phyloP scores from a whole-genome alignment of 345 rosid genomes.

The Geranium rotundifolium region DNA sequence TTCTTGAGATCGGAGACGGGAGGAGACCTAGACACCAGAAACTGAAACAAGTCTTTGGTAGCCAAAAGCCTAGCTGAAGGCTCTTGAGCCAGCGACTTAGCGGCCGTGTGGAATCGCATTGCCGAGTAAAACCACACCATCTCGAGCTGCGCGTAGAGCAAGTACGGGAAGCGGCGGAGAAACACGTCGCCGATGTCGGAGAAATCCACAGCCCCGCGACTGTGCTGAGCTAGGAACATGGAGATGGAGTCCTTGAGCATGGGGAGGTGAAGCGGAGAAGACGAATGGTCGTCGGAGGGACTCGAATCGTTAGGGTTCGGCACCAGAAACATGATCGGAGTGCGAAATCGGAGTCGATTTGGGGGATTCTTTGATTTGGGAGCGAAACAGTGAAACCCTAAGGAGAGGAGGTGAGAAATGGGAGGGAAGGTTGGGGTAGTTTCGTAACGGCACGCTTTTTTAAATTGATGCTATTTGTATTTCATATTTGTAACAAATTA shows the following conservation, averaged over 20 bases:
- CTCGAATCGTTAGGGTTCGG: neutral
- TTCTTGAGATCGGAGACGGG: slow-evolving; percentile 29
- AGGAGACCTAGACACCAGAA: slow-evolving; percentile 41
- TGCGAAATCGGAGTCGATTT: neutral
- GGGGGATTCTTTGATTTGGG: neutral
- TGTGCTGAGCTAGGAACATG: slow-evolving; percentile 37
- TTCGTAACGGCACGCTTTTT: neutral
- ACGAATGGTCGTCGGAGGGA: neutral
- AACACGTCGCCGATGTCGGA: slow-evolving; percentile 50
- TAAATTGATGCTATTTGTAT: neutral
- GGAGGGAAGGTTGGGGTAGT: neutral
- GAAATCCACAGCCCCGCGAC: slow-evolving; percentile 43
- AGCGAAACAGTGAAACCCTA: neutral
- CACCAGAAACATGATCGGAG: neutral
- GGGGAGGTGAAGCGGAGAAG: slow-evolving; percentile 14
- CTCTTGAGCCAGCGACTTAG: slow-evolving; percentile 14
- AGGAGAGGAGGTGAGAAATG: neutral
- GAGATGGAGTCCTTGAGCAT: slow-evolving; percentile 54
- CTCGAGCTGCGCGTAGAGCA: slow-evolving; percentile 54
- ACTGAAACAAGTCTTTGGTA: slow-evolving; percentile 42
- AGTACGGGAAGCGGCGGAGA: slow-evolving; percentile 38
- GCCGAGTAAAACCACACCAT: slow-evolving; percentile 67
- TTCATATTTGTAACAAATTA: too few species aligned
- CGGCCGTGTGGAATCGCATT: slow-evolving; percentile 28
- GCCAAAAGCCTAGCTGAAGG: slow-evolving; percentile 15